Percentiles rank a stretch among this genome's conserved stretches.
Conservation (phyloP, 371 early-diverging fungal genomes). For the Rhizopus delemar region DNA sequence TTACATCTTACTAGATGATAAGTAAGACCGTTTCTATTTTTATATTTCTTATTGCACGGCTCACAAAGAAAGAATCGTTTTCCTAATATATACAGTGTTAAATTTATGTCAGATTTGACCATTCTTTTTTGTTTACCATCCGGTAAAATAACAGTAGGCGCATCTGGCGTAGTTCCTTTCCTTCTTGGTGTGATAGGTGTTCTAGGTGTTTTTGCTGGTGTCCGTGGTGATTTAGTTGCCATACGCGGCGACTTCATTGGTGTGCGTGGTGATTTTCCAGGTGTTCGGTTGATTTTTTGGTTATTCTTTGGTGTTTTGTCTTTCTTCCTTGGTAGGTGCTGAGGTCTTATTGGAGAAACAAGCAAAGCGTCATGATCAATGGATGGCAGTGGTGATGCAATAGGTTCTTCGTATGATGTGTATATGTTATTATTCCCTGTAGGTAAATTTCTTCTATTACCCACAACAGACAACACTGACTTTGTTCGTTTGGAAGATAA, state of each 20-base stretch:
- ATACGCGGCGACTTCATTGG: not conserved
- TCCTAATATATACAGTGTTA: not conserved
- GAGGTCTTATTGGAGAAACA: constrained; percentile 4
- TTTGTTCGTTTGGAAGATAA: constrained; percentile 8
- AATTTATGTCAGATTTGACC: not conserved
- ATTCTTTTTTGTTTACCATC: constrained; percentile 30
- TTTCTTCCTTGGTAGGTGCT: constrained; percentile 4
- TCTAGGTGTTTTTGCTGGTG: constrained; percentile 4
- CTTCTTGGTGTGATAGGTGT: constrained; percentile 11
- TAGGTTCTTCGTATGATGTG: not conserved
- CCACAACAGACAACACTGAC: constrained; percentile 17
- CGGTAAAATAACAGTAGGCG: constrained; percentile 21
- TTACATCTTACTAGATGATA: constrained; percentile 51
- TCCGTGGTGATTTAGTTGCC: not conserved
- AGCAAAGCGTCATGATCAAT: constrained; percentile 3
- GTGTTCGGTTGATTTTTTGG: constrained; percentile 3
- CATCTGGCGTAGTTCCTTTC: constrained; percentile 18
- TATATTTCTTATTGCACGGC: constrained; percentile 50
- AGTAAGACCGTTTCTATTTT: constrained; percentile 43
- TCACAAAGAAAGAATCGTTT: constrained; percentile 40
- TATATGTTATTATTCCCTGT: not conserved
- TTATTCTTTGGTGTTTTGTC: constrained; percentile 8
- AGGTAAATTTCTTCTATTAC: constrained; percentile 24
- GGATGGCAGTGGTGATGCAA: not conserved
- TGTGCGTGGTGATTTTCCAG: not conserved